Conservation (phyloP, 805 yeast species). For the Pichia californica region DNA sequence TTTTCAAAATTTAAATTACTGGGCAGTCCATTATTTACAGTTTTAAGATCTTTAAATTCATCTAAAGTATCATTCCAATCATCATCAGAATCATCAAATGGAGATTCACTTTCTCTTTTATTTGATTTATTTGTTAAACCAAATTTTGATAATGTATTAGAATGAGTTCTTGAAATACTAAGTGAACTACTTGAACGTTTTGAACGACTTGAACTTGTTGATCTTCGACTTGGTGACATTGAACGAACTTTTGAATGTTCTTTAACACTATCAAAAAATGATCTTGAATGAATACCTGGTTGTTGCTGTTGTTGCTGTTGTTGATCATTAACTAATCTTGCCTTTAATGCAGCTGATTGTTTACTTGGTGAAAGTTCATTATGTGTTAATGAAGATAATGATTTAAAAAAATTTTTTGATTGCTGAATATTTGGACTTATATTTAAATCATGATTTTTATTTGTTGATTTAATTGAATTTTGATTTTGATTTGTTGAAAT, state of each 20-base stretch:
- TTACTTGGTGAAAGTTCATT: constrained; percentile 4
- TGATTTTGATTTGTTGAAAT: background rate
- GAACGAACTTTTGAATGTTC: constrained; percentile 8
- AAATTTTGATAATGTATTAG: constrained; percentile 6
- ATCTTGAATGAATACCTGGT: constrained; percentile 10
- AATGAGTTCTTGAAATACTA: constrained; percentile 8
- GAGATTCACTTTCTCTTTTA: background rate
- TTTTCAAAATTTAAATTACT: background rate
- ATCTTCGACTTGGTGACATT: constrained; percentile 8
- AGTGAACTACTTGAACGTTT: constrained; percentile 8
- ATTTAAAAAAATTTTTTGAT: constrained; percentile 7
- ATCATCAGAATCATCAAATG: constrained; percentile 8
- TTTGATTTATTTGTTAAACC: background rate
- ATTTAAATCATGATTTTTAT: constrained; percentile 15
- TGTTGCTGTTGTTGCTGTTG: no score
- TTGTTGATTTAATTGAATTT: constrained; percentile 4
- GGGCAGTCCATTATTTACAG: background rate
- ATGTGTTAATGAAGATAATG: constrained; percentile 12
- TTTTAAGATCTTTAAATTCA: background rate
- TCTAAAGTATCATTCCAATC: constrained; percentile 12
- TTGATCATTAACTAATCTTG: constrained; percentile 10
- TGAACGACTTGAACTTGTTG: background rate
- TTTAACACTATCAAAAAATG: constrained; percentile 11
- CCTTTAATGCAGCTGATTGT: constrained; percentile 10
- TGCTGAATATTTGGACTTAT: background rate